Evolutionary conservation across 116 monocot species (phyloP).

Genomic region (Phalaenopsis hybrid): DNA sequence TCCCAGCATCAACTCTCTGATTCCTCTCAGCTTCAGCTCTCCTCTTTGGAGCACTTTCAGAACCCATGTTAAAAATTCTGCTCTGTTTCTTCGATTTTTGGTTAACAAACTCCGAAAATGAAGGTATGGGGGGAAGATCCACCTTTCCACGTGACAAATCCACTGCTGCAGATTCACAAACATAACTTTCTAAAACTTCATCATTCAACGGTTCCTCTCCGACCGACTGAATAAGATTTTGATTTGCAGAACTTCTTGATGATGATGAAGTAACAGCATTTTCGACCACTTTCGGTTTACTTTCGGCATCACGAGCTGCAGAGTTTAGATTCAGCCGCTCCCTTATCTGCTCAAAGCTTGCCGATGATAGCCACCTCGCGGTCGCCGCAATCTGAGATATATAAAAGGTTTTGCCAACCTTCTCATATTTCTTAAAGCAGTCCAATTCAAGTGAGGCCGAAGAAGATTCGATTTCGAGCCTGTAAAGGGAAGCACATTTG

Average conservation of each 20-base stretch:
- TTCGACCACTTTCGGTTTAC: not conserved
- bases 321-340: slow-evolving; percentile 30
- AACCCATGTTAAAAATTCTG: not conserved
- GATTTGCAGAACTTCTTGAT: not conserved
- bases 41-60: slow-evolving; percentile 11
- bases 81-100: slow-evolving; percentile 20
- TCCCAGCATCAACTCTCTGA: slow-evolving; percentile 3
- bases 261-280: slow-evolving; percentile 9
- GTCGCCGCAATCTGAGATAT: slow-evolving; percentile 76
- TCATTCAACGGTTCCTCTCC: slow-evolving; percentile 8
- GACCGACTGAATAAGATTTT: not conserved
- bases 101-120: slow-evolving; percentile 57
- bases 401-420: slow-evolving; percentile 81
- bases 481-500: slow-evolving; percentile 11
- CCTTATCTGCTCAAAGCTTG: slow-evolving; percentile 40
- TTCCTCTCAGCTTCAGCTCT: slow-evolving; percentile 11
- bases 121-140: slow-evolving; percentile 70
- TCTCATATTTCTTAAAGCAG: slow-evolving; percentile 76
- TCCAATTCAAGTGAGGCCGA: slow-evolving; percentile 60
- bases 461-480: slow-evolving; percentile 31
- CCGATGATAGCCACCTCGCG: slow-evolving; percentile 69
- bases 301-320: not conserved
- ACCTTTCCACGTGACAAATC: slow-evolving; percentile 19
- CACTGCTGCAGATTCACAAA: not conserved
- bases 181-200: not conserved